Evolutionary conservation across 805 yeast genomes (phyloP), one percentile per base, ranked within the genome.

Genomic region (Starmerella scarabaei): DNA sequence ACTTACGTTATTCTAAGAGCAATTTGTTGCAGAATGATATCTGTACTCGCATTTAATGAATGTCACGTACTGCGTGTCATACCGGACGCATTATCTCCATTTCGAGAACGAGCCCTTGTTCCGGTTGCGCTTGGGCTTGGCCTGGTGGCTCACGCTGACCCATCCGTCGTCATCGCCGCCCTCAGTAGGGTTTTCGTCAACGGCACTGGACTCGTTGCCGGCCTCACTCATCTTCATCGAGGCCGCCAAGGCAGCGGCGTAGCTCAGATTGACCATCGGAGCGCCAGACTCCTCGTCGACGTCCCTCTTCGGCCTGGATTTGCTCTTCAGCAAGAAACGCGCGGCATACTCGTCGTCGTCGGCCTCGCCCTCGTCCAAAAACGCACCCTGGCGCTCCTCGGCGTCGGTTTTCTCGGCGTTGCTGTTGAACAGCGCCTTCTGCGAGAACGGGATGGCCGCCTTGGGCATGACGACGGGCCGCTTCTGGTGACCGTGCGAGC

Each of bases 291-390:
- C 32, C 7, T 36, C 37, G 33, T 31, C 42, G 12, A 9, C 14
- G 26, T 21, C n/a, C 44, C 33, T 47, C 35, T 42, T 35, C 26
- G 11, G 9, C 11, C 11, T 23, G 5, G 41, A 8, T 39, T 47
- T 45, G 45, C 45, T 47, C 30, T 41, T 44, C 36, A 52, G 40
- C 18, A 49, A 45, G 48, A 36, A 48, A 19, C 43, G 43, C 8
- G 55, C 56, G 18, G 55, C 54, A 29, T 52, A 53, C 35, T 47
- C 47, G 32, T 58, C 62, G 34, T 56, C 60, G 31, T 45, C 51
- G 30, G 47, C 48, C 32, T 51, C 57, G 23, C 42, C 53, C 36
- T 45, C 47, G 30, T 40, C 39, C 9, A 26, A 29, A 16, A 35
- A 16, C 3, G 23, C 17, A n/a, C n/a, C n/a, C 30, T 38, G 36